Base-by-base conservation (phyloP, 2,329 filamentous ascomycete genomes). In the Claviceps pusilla region DNA sequence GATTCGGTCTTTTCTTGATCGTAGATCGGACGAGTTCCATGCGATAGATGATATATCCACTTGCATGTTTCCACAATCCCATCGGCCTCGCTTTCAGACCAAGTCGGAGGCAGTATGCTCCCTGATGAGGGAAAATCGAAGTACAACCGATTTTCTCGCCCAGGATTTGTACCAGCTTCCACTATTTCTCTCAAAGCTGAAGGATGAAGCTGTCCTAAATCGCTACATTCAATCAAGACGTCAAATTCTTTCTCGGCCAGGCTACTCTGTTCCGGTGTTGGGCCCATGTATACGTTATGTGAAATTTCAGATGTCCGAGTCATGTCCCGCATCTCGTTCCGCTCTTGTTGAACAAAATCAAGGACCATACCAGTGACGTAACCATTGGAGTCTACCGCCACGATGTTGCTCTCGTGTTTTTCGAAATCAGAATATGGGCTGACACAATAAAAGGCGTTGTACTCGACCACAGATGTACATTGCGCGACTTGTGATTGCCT, bases 261-360 rank as follows among this genome's bases (percentile, higher is more conserved):
- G 62, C 76, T 73, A 1, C 76, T 72, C 2, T 79, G 75, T 59
- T 94, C 87, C 0, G 89, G 89, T 0, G 89, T 93, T 2, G 89
- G 87, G 0, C 93, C 93, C 56, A 96, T 75, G 79, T 85, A 97
- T 31, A 97, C 88, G 64, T 96, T 96, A 59, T 80, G 77, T 53
- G 87, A 83, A 58, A 97, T 95, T 67, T 95, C 87, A 0, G 89
- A 89, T 3, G 90, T 85, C 62, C 82, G 82, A 11, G 91, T 90
- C 91, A 97, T 96, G 56, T 78, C 78, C 67, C 87, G 89, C 91
- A 98, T 97, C 71, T 98, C 93, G 51, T 80, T 70, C 55, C 90
- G 79, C 68, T 98, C 93, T 72, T 89, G 88, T 61, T 87, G 84
- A 65, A 88, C 87, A 66, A 98, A 93, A 68, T 97, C 90, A 63